Conservation (phyloP, 106 monocot species). For the Triglochin maritima region DNA sequence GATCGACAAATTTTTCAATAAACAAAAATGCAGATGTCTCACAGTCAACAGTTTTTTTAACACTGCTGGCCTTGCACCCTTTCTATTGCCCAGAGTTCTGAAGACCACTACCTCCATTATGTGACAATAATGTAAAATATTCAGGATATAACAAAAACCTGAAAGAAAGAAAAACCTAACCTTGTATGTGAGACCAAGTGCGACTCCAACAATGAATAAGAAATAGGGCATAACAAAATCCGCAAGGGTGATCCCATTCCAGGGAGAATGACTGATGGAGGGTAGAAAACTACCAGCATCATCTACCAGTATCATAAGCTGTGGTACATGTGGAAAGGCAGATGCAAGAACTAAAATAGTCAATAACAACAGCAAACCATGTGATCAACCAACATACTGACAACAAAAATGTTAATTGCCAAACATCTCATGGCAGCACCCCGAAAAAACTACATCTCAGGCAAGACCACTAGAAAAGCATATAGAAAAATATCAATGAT, state of each 20-base stretch:
- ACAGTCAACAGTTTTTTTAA: background rate
- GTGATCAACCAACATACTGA: too few relatives aligned
- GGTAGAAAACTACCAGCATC: constrained; percentile 52
- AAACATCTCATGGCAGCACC: too few relatives aligned
- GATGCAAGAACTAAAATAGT: too few relatives aligned
- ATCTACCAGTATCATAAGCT: constrained; percentile 89
- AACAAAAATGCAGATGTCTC: background rate
- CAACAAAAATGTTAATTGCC: too few relatives aligned
- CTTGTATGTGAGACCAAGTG: constrained; percentile 59
- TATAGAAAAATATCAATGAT: too few relatives aligned
- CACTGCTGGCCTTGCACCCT: background rate
- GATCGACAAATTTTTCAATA: background rate
- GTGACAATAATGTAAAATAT: background rate
- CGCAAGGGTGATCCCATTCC: constrained; percentile 59
- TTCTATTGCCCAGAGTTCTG: background rate
- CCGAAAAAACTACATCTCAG: too few relatives aligned
- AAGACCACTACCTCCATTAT: background rate
- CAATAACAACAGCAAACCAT: too few relatives aligned
- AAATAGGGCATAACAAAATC: constrained; percentile 91
- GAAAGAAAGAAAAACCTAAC: constrained; percentile 9
- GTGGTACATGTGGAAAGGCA: background rate
- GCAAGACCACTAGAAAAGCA: too few relatives aligned
- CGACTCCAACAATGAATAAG: constrained; percentile 74
- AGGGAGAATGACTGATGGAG: constrained; percentile 68
- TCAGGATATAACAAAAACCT: background rate